Evolutionary conservation across 2,329 filamentous ascomycete genomes (phyloP).

Genomic region (Diaporthe australafricana): DNA sequence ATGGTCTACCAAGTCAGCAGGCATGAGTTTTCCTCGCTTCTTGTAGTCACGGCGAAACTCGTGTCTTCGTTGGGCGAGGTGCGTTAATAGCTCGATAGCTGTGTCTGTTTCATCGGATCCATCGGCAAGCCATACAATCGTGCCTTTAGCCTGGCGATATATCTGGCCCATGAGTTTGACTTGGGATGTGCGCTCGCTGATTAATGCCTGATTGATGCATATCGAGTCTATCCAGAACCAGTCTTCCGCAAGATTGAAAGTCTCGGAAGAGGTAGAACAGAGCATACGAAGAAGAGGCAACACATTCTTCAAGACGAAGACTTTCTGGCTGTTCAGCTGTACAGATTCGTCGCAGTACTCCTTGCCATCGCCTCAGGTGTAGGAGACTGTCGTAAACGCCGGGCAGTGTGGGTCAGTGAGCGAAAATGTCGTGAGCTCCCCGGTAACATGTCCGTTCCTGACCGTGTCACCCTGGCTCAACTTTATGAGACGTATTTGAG

Average conservation of each 20-base stretch:
- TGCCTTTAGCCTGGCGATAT: constrained; percentile 20
- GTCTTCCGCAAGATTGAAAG: background rate
- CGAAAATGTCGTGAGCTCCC: constrained; percentile 24
- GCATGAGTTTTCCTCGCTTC: constrained; percentile 4
- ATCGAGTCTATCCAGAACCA: constrained; percentile 36
- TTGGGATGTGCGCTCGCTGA: constrained; percentile 29
- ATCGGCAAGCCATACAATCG: constrained; percentile 28
- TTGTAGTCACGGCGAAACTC: constrained; percentile 13
- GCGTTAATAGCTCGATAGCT: constrained; percentile 13
- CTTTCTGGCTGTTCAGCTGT: background rate
- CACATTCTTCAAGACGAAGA: constrained; percentile 10
- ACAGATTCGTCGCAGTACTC: background rate
- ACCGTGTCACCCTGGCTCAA: background rate
- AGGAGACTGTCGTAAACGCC: constrained; percentile 27
- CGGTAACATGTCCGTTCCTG: background rate
- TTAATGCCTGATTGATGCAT: constrained; percentile 30
- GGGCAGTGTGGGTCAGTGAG: constrained; percentile 17
- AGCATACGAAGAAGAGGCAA: constrained; percentile 31
- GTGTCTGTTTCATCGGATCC: constrained; percentile 1
- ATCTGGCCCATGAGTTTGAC: constrained; percentile 32
- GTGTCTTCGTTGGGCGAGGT: constrained; percentile 16
- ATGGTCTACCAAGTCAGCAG: constrained; percentile 15
- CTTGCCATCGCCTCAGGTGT: constrained; percentile 23
- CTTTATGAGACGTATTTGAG: constrained; percentile 26
- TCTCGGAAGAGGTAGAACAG: background rate